A percentile compares a stretch with the other conserved stretches of the same genome.
Evolutionary conservation across 371 early-diverging fungal genomes (phyloP).

Genomic region (Ordospora pajunii): DNA sequence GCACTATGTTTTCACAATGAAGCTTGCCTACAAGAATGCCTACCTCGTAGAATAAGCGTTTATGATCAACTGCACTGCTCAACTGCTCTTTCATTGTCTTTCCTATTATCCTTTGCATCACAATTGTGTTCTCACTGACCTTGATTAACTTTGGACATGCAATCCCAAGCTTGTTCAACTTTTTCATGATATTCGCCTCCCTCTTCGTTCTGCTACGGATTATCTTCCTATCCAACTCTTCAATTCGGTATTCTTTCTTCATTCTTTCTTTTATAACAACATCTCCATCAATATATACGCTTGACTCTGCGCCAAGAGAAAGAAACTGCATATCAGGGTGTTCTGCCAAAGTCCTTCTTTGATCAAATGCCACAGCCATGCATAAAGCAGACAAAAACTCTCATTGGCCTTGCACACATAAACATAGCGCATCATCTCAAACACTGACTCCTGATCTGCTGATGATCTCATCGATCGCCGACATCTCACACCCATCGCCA

Average conservation of each 20-base stretch:
- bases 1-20: conserved; percentile 76
- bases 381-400: background rate
- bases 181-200: conserved; percentile 51
- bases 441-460: background rate
- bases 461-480: background rate
- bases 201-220: conserved; percentile 43
- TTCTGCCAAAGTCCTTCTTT: background rate
- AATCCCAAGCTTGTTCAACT: conserved; percentile 28
- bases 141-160: conserved; percentile 19
- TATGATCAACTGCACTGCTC: background rate
- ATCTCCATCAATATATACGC: conserved; percentile 28
- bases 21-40: conserved; percentile 65
- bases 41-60: conserved; percentile 21
- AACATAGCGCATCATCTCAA: background rate
- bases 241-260: conserved; percentile 52
- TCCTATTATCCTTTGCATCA: conserved; percentile 54
- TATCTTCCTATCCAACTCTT: conserved; percentile 52
- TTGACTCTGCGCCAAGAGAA: conserved; percentile 58
- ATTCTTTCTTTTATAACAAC: conserved; percentile 51
- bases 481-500: background rate
- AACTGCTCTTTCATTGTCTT: conserved; percentile 30
- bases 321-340: conserved; percentile 34
- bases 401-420: background rate
- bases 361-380: too few relatives aligned
- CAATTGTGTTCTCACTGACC: conserved; percentile 29